Base-by-base conservation (phyloP, 2,329 filamentous ascomycete species). In the Colletotrichum paranaense region DNA sequence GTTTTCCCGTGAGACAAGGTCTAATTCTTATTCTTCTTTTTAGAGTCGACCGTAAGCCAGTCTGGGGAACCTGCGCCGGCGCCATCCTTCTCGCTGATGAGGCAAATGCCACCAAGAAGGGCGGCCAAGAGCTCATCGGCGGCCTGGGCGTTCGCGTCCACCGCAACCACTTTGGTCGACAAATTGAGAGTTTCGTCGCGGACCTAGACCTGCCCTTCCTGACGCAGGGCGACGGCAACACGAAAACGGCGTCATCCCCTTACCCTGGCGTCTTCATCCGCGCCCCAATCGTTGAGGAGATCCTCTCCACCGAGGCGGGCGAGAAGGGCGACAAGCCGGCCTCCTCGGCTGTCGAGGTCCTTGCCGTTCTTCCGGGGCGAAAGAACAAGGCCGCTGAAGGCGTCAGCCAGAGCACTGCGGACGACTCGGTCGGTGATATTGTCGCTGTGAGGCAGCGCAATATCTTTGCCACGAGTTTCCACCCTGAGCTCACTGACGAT, bases 41-140 rank as follows among this genome's bases (percentile, higher is more conserved):
- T 76, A 96, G 94, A 79, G 86, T 94, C 53, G 86, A 91, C 65
- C 91, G 93, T 76, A 95, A 93, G 77, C 95, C 95, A 12, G 94
- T 93, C 28, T 99, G 96, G 96, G 97, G 97, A 69, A 98, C 97
- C 24, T 99, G 97, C 82, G 97, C 97, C 14, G 97, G 97, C 11
- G 89, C 98, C 70, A 98, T 99, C 77, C 86, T 98, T 62, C 91
- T 99, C 62, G 93, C 95, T 2, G 94, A 98, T 79, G 92, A 93
- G 72, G 96, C 95, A 62, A 97, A 96, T 81, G 90, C 92, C 75
- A 95, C 94, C 49, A 98, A 98, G 81, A 92, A 93, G 78, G 95
- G 95, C 56, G 96, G 96, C 0, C 97, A 98, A 82, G 95, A 98
- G 73, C 88, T 98, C 67, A 95, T 99, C 75, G 97, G 97, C 16